A percentile compares a stretch with the other conserved stretches of the same genome.
Evolutionary conservation across 1,139 yeast species (phyloP).

Genomic region (Zhuliangozyma parablackwelliae): DNA sequence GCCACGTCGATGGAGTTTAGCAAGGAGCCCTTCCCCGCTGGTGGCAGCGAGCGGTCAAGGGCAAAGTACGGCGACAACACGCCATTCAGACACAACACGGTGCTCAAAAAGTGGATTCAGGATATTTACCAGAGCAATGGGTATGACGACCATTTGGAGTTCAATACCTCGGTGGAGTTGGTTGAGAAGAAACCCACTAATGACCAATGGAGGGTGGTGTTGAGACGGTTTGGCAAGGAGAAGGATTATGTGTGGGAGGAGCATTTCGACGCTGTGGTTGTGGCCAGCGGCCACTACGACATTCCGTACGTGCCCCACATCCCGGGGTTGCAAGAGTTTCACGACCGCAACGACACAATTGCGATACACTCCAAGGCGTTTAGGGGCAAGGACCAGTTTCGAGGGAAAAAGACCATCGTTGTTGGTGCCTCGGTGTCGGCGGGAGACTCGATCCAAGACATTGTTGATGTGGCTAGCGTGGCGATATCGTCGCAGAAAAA

Average conservation of each 20-base stretch:
- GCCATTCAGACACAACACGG: slow-evolving; percentile 49
- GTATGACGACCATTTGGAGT: slow-evolving; percentile 24
- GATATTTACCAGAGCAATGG: slow-evolving; percentile 27
- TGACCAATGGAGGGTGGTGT: slow-evolving; percentile 36
- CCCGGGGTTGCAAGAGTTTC: slow-evolving; percentile 35
- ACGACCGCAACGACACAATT: slow-evolving; percentile 17
- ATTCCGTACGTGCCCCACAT: slow-evolving; percentile 31
- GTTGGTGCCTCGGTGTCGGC: slow-evolving; percentile 45
- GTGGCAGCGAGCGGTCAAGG: slow-evolving; percentile 10
- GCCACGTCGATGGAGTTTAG: slow-evolving; percentile 54
- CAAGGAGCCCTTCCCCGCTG: slow-evolving; percentile 37
- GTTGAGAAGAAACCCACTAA: slow-evolving; percentile 17
- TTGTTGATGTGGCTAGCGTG: slow-evolving; percentile 25
- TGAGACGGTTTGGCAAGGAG: slow-evolving; percentile 23
- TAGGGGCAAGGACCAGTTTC: slow-evolving; percentile 23
- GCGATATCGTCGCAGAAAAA: slow-evolving; percentile 36
- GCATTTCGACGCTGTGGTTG: slow-evolving; percentile 24
- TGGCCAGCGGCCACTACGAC: slow-evolving; percentile 32
- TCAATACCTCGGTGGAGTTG: slow-evolving; percentile 31
- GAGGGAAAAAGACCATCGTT: slow-evolving; percentile 30
- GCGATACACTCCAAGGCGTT: slow-evolving; percentile 42
- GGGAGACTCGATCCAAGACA: slow-evolving; percentile 40
- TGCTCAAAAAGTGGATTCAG: slow-evolving; percentile 44
- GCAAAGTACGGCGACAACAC: slow-evolving; percentile 18
- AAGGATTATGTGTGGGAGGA: slow-evolving; percentile 21